Evolutionary conservation across 352 stramenopile genomes (phyloP), one percentile per base, ranked within the genome.

Genomic region (Globisporangium okanoganense): DNA sequence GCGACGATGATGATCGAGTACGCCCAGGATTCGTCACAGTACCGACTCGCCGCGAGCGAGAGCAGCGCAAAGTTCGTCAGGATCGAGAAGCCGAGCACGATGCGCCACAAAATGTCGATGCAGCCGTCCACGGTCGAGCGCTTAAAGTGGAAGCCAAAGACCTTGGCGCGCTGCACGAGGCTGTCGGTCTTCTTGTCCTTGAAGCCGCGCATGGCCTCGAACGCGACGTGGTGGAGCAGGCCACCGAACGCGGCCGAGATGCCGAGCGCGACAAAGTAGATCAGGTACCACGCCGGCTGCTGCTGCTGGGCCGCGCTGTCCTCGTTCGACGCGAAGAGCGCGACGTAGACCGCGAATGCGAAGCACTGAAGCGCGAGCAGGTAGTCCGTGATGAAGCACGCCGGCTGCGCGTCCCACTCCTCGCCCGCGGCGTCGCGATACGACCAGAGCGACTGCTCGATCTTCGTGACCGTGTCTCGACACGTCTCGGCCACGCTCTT

Each of bases 331-430:
- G 78, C 79, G 44, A 88, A 90, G n/a, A 92, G 71, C n/a, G 72
- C 72, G 44, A 92, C 75, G 70, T 95, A 95, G 18, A 82, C 69
- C 51, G 82, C 75, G 69, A 89, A 92, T 50, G 78, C 75, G 58
- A 95, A 95, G 71, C 82, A 93, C 71, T 95, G 86, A 18, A 92
- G 52, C 10, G 82, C 86, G 56, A 95, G 72, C 35, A 94, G 49
- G 67, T 95, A 95, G 72, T 95, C 86, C 2, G 86, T 95, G 69
- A 95, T 92, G 63, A 93, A 92, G 69, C 84, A 93, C 56, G 86
- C 86, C 5, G 86, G 86, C 66, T 95, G 86, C 50, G 82, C 85
- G 58, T 94, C 83, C 86, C 86, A 95, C 56, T 90, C 79, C 64
- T 95, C 86, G 29, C 86, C 86, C 29, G 73, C 76, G n/a, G 69